A percentile compares a stretch with the other conserved stretches of the same genome.
phyloP scores from a whole-genome alignment of 495 filamentous ascomycete genomes.

The Neurospora sublineolata region DNA sequence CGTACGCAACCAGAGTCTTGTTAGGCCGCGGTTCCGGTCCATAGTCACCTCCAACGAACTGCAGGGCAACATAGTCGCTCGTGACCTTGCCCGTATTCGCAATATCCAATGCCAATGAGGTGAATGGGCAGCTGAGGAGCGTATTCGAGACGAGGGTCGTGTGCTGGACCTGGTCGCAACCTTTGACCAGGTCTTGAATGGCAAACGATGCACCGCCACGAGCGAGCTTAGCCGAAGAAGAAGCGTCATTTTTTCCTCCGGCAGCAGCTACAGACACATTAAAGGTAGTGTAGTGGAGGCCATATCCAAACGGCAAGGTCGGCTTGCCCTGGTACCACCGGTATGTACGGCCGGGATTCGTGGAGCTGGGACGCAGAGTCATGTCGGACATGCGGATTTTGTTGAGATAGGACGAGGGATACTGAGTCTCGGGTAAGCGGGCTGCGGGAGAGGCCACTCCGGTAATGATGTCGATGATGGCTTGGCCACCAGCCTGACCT shows the following conservation, averaged over 20 bases:
- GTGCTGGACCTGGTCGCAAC: slow-evolving; percentile 2
- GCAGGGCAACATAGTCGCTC: slow-evolving; percentile 48
- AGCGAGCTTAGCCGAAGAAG: slow-evolving; percentile 12
- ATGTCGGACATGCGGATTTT: slow-evolving; percentile 32
- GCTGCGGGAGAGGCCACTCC: slow-evolving; percentile 43
- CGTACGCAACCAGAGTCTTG: slow-evolving; percentile 49
- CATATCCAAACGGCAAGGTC: slow-evolving; percentile 38
- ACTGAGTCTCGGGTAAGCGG: slow-evolving; percentile 48
- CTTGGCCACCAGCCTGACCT: slow-evolving; percentile 43
- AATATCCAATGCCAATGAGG: slow-evolving; percentile 21
- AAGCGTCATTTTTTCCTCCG: slow-evolving; percentile 15
- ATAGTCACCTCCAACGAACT: slow-evolving; percentile 40
- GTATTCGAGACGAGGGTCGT: slow-evolving; percentile 14
- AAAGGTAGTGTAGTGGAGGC: slow-evolving; percentile 37
- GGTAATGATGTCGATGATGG: slow-evolving; percentile 39
- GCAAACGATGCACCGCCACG: not conserved
- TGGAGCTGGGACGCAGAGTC: slow-evolving; percentile 25
- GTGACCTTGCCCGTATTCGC: slow-evolving; percentile 39
- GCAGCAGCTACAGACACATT: slow-evolving; percentile 23
- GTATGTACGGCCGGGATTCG: slow-evolving; percentile 32
- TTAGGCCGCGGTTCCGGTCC: slow-evolving; percentile 50
- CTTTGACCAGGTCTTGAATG: slow-evolving; percentile 7
- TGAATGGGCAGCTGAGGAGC: slow-evolving; percentile 25
- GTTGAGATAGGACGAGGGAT: slow-evolving; percentile 28
- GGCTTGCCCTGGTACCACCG: slow-evolving; percentile 31